These are phyloP conservation scores for Paecilomyces sp. DNA, from an alignment of 2,329 filamentous ascomycete genomes.

Conservation along the genomic window DNA sequence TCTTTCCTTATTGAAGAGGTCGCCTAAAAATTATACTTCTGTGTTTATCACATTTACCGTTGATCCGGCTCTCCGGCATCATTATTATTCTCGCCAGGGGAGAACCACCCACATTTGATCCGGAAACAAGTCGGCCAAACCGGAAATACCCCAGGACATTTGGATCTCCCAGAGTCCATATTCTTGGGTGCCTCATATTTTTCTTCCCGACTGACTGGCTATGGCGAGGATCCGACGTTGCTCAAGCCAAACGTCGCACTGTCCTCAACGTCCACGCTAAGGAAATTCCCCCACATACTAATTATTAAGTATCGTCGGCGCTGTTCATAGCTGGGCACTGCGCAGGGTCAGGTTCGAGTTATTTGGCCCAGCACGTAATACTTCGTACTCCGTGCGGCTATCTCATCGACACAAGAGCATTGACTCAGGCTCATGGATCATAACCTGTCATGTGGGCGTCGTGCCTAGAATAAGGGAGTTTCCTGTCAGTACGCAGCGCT, in stretches of 20 bases:
- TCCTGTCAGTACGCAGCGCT: too few relatives aligned
- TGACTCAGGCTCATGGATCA: too few relatives aligned
- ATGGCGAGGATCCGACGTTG: neutral
- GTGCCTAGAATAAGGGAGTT: too few relatives aligned
- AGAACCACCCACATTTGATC: neutral
- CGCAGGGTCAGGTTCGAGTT: too few relatives aligned
- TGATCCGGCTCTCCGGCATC: neutral
- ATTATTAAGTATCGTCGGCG: too few relatives aligned
- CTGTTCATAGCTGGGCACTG: too few relatives aligned
- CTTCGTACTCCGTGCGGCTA: too few relatives aligned
- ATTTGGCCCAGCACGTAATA: too few relatives aligned
- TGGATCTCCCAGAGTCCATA: neutral
- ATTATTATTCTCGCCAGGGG: neutral
- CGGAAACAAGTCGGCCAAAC: neutral
- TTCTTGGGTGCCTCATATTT: neutral
- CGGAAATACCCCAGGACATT: neutral
- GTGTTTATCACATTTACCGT: neutral
- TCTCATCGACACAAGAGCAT: too few relatives aligned
- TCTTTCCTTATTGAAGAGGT: neutral
- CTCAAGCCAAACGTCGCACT: slow-evolving; percentile 12
- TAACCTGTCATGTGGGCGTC: too few relatives aligned
- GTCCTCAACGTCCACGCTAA: too few relatives aligned
- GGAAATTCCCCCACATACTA: too few relatives aligned
- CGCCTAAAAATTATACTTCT: neutral
- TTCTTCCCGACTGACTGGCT: neutral